Percentiles rank a stretch among this genome's conserved stretches.
These are phyloP conservation scores for Phaeosphaeriaceae sp. DNA, from an alignment of 2,329 filamentous ascomycete species.

Conservation along the genomic window DNA sequence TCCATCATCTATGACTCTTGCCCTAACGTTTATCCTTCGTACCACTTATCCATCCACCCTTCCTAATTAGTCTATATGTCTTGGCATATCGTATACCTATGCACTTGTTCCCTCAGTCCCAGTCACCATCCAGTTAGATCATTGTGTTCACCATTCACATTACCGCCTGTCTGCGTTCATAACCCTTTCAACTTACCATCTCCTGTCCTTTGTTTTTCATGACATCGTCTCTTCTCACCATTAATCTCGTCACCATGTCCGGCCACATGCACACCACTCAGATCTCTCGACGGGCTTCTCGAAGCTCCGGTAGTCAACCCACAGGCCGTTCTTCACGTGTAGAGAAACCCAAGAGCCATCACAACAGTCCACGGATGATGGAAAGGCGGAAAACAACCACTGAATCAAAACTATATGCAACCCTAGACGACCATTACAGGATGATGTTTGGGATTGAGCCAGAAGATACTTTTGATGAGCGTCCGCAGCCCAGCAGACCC, in stretches of 20 bases:
- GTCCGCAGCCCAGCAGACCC: conserved; percentile 55
- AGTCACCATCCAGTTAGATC: conserved; percentile 24
- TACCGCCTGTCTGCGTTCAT: conserved; percentile 20
- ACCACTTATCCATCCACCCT: conserved; percentile 41
- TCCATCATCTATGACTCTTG: conserved; percentile 39
- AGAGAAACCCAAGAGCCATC: conserved; percentile 49
- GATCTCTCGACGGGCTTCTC: conserved; percentile 39
- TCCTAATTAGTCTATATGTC: conserved; percentile 44
- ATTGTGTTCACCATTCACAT: conserved; percentile 11
- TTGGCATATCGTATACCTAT: conserved; percentile 49
- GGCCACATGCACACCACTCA: conserved; percentile 35
- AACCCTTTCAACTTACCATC: background rate
- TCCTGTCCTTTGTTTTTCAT: background rate
- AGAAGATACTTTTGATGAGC: conserved; percentile 34
- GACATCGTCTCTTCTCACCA: conserved; percentile 18
- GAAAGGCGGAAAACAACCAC: conserved; percentile 49
- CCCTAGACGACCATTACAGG: conserved; percentile 49
- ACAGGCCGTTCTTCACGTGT: conserved; percentile 42
- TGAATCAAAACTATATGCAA: conserved; percentile 47
- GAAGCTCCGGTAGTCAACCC: conserved; percentile 38
- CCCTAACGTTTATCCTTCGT: conserved; percentile 34
- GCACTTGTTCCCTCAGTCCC: conserved; percentile 30
- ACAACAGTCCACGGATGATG: conserved; percentile 45
- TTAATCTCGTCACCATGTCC: conserved; percentile 30
- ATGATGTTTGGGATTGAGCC: conserved; percentile 49